Evolutionary conservation across 2,329 filamentous ascomycete genomes (phyloP).

Genomic region (Drechmeria coniospora): DNA sequence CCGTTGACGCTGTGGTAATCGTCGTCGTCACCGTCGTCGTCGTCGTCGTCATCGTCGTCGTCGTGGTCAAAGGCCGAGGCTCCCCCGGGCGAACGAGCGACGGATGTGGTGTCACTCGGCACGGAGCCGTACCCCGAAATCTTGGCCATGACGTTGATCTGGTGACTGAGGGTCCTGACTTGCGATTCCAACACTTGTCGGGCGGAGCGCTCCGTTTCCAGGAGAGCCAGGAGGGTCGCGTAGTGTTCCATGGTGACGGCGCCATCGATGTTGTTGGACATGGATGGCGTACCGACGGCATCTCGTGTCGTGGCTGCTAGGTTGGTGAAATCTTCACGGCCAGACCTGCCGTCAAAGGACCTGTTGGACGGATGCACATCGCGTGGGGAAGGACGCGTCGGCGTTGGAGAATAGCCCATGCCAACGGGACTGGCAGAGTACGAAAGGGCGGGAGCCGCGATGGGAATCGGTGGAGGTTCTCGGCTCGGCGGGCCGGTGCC

Average conservation of each 20-base stretch:
- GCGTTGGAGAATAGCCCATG: too few relatives aligned
- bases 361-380: too few relatives aligned
- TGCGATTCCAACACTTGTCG: slow-evolving; percentile 40
- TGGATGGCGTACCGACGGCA: slow-evolving; percentile 26
- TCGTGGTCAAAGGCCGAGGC: slow-evolving; percentile 28
- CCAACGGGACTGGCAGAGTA: too few relatives aligned
- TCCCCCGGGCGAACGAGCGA: slow-evolving; percentile 20
- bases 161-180: slow-evolving; percentile 35
- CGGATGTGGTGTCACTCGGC: slow-evolving; percentile 15
- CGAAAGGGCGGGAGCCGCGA: too few relatives aligned
- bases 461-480: too few relatives aligned
- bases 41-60: slow-evolving; percentile 22
- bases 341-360: too few relatives aligned
- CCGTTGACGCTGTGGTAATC: background rate
- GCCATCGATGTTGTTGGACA: slow-evolving; percentile 17
- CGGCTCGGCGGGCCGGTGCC: too few relatives aligned
- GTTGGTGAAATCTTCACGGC: slow-evolving; percentile 18
- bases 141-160: slow-evolving; percentile 31
- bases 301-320: slow-evolving; percentile 33
- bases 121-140: slow-evolving; percentile 9
- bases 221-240: slow-evolving; percentile 31
- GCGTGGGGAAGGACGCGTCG: too few relatives aligned
- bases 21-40: slow-evolving; percentile 5
- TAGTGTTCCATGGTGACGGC: slow-evolving; percentile 30
- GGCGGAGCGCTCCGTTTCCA: slow-evolving; percentile 41